Conservation (phyloP, 1,284 basidiomycete species). For the Marasmius fiardii region DNA sequence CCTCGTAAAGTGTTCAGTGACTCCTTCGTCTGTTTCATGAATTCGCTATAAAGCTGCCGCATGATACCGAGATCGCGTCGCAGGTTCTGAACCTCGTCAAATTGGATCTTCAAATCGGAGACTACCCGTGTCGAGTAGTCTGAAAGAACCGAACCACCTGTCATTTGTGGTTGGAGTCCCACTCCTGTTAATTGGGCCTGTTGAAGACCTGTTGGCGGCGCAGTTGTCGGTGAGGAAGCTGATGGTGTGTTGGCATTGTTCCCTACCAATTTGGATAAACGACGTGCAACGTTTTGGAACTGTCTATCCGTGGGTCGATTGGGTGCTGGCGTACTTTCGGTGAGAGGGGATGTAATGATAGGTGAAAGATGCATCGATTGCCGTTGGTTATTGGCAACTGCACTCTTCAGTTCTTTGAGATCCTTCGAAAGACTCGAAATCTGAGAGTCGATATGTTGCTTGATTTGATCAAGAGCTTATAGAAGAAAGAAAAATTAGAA, state of each 20-base stretch:
- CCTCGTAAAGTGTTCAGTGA: conserved; percentile 74
- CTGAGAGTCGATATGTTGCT: conserved; percentile 93
- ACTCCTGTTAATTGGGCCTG: conserved; percentile 57
- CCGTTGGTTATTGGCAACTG: conserved; percentile 52
- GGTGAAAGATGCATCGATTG: conserved; percentile 35
- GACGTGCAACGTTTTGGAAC: conserved; percentile 66
- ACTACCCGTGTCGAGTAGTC: conserved; percentile 73
- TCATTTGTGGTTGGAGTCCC: conserved; percentile 68
- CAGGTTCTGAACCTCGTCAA: conserved; percentile 91
- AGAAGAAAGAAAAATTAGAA: conserved; percentile 10
- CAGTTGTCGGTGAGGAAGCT: conserved; percentile 23
- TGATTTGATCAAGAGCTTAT: conserved; percentile 97
- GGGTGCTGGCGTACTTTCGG: conserved; percentile 55
- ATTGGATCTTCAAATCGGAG: conserved; percentile 85
- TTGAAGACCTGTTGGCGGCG: conserved; percentile 39
- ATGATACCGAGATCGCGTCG: conserved; percentile 92
- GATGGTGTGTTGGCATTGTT: conserved; percentile 31
- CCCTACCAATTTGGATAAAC: conserved; percentile 61
- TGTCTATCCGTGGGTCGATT: conserved; percentile 70
- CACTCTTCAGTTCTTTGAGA: conserved; percentile 83
- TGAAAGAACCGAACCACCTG: conserved; percentile 67
- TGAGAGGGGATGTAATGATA: conserved; percentile 53
- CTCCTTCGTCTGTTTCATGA: conserved; percentile 87
- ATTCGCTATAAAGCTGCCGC: conserved; percentile 92
- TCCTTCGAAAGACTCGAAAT: conserved; percentile 86